Evolutionary conservation across 2,329 filamentous ascomycete genomes (phyloP), one percentile per base, ranked within the genome.

Genomic region (Ophiostoma sp.): DNA sequence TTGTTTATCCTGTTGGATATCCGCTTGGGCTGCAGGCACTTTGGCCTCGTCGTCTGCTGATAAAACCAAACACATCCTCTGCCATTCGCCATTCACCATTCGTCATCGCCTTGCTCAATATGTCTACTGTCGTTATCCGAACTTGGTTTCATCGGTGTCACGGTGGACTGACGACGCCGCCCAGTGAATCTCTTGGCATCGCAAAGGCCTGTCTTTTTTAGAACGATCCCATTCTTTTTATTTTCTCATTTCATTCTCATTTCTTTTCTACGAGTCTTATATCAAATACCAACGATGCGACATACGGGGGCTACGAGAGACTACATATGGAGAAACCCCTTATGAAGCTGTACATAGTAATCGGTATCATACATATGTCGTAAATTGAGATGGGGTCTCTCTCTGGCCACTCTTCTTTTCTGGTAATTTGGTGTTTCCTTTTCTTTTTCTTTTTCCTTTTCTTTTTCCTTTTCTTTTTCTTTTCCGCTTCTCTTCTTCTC

Each of bases 91-190:
- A 27, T 57, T n/a, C 17, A 5, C 48, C 17, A 52, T n/a, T 23
- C 6, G 52, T 13, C 15, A 57, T 27, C 27, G 23, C 8, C 23
- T 23, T 27, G 20, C 17, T 48, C 44, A 48, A 15, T 31, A 8
- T 17, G 44, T 52, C 44, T 52, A 31, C 2, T 52, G 44, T 52
- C 10, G 10, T 41, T 41, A 41, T 41, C 39, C 15, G 52, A 13
- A 20, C 33, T 20, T 65, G 33, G 62, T 65, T 65, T 65, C 62
- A 65, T 65, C 36, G 62, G 62, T 65, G 62, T 64, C 60, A 39
- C 62, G 62, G 62, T 23, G 2, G 33, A 64, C 62, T 65, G 62
- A 65, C 62, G 62, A 65, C 62, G 62, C 31, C 8, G 31, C 17
- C 31, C 60, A 62, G 57, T 62, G 27, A 62, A 31, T 57, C 23